Percentiles rank a stretch among this genome's conserved stretches.
phyloP scores from a whole-genome alignment of 805 yeast species.

The Candida glaebosa region DNA sequence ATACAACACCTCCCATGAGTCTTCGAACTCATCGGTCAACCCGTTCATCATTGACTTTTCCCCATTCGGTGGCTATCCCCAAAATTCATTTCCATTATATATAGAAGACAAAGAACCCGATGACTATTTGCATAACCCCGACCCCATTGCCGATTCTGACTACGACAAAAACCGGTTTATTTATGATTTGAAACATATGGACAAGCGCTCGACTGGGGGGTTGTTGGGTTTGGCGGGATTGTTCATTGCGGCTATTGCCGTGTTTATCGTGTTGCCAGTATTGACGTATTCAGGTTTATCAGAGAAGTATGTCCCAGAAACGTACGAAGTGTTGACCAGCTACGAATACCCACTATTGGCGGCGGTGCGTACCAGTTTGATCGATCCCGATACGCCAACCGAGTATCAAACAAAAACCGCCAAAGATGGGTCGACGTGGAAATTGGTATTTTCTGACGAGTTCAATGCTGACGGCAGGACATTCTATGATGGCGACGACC shows the following conservation, averaged over 20 bases:
- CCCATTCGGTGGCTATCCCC: slow-evolving; percentile 98
- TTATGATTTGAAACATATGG: slow-evolving; percentile 64
- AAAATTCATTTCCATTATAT: slow-evolving; percentile 82
- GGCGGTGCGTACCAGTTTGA: slow-evolving; percentile 33
- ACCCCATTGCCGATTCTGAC: slow-evolving; percentile 87
- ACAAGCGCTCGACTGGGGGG: slow-evolving; percentile 59
- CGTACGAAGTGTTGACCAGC: slow-evolving; percentile 46
- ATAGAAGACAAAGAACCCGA: slow-evolving; percentile 94
- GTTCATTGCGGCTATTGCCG: slow-evolving; percentile 54
- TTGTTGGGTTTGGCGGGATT: slow-evolving; percentile 56
- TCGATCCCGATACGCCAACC: slow-evolving; percentile 41
- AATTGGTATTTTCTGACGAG: slow-evolving; percentile 38
- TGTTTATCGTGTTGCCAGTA: slow-evolving; percentile 80
- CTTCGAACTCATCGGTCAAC: no score
- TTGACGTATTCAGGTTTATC: slow-evolving; percentile 76
- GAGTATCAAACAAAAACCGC: slow-evolving; percentile 21
- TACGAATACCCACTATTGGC: slow-evolving; percentile 36
- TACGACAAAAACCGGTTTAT: slow-evolving; percentile 68
- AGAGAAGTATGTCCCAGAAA: slow-evolving; percentile 13
- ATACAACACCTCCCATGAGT: no score
- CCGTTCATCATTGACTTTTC: slow-evolving; percentile 61
- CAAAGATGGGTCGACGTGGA: slow-evolving; percentile 31
- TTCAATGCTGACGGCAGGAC: slow-evolving; percentile 44
- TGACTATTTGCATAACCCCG: slow-evolving; percentile 94
- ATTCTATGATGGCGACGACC: slow-evolving; percentile 43